phyloP scores from a whole-genome alignment of 345 rosid species.

The Eucalyptus paniculata region DNA sequence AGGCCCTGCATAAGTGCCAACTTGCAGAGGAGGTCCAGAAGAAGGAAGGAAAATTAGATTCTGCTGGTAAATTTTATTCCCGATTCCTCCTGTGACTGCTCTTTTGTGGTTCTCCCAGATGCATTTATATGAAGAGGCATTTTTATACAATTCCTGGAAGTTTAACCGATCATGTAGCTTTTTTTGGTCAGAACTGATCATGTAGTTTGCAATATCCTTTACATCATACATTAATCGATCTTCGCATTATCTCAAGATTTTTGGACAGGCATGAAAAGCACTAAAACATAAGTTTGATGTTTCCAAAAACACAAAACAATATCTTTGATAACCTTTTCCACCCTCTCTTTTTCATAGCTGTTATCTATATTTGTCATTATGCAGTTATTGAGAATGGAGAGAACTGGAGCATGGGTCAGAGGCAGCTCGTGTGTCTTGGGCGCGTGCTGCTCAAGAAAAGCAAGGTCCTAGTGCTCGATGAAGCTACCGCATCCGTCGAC shows the following conservation, averaged over 20 bases:
- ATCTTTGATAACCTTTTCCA: neutral
- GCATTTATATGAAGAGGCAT: neutral
- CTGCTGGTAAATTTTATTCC: conserved; percentile 15
- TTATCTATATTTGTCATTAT: neutral
- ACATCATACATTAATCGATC: neutral
- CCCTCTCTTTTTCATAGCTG: neutral
- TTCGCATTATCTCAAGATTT: neutral
- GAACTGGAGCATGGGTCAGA: conserved; percentile 95
- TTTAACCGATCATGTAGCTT: neutral
- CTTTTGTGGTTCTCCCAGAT: neutral
- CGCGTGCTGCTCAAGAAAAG: conserved; percentile 74
- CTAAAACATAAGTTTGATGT: neutral
- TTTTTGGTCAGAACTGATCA: too few species aligned
- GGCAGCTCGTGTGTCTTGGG: conserved; percentile 78
- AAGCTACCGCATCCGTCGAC: conserved; percentile 89
- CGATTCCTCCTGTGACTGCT: neutral
- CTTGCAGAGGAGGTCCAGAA: conserved; percentile 69
- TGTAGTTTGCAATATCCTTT: neutral
- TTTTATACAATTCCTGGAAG: neutral
- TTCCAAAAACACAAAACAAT: neutral
- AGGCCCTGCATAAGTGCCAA: conserved; percentile 86
- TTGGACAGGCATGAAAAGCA: neutral
- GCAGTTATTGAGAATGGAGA: conserved; percentile 78
- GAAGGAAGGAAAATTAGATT: conserved; percentile 58
- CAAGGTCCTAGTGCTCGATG: conserved; percentile 73